Percentiles rank a stretch among this genome's conserved stretches.
Evolutionary conservation across 208 protist species (phyloP).

Genomic region (Crithidia fasciculata): DNA sequence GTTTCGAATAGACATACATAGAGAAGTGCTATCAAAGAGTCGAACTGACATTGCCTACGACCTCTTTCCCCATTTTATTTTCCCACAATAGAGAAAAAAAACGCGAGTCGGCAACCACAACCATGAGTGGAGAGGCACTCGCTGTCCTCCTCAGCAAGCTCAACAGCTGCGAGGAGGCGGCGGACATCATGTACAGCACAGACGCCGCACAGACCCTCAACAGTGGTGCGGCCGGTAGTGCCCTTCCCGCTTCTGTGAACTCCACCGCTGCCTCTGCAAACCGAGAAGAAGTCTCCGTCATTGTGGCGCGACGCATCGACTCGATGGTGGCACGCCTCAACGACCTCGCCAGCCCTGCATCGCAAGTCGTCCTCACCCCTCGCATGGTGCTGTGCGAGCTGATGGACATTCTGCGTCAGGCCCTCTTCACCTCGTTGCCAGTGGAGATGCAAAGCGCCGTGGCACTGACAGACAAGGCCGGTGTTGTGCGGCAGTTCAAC

Average conservation of each 20-base stretch:
- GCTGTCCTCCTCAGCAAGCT: slow-evolving; percentile 12
- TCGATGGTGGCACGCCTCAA: slow-evolving; percentile 56
- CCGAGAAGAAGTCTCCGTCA: slow-evolving; percentile 28
- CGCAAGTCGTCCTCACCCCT: slow-evolving; percentile 42
- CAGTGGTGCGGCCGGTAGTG: background rate
- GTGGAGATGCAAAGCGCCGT: slow-evolving; percentile 20
- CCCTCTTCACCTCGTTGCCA: slow-evolving; percentile 41
- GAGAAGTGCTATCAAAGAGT: no score
- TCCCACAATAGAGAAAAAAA: background rate
- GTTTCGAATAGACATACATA: no score
- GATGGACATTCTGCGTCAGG: slow-evolving; percentile 56
- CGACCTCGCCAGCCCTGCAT: slow-evolving; percentile 36
- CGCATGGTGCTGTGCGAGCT: slow-evolving; percentile 54
- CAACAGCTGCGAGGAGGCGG: slow-evolving; percentile 23
- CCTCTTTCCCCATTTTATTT: background rate
- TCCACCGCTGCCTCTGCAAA: background rate
- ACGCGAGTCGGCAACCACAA: background rate
- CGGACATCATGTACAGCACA: slow-evolving; percentile 26
- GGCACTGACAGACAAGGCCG: slow-evolving; percentile 14
- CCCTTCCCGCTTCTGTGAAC: no score
- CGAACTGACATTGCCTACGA: no score
- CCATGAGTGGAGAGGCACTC: slow-evolving; percentile 8
- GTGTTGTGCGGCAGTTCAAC: slow-evolving; percentile 19
- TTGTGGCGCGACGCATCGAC: slow-evolving; percentile 54
- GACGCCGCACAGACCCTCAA: slow-evolving; percentile 13